Evolutionary conservation across 352 stramenopile species (phyloP), one percentile per base, ranked within the genome.

Genomic region (Phytopythium delawarense): DNA sequence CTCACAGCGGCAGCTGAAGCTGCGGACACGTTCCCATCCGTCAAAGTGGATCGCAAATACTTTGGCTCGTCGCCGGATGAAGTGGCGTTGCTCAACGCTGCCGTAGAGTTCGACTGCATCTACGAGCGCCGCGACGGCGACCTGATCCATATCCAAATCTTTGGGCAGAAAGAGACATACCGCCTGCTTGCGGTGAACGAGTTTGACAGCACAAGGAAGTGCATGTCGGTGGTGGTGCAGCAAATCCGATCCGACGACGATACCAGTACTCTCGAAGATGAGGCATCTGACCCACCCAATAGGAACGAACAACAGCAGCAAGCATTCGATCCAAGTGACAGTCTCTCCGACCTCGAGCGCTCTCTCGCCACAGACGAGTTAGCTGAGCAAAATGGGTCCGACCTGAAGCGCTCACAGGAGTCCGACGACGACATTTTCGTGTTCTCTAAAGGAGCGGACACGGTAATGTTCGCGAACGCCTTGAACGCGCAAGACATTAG

Each of bases 361-460:
- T 62, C 72, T 0, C 57, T 71, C 12, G 59, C 66, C 18, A 39
- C 35, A 2, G 64, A 79, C 20, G 48, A 76, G 1, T 7, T 21
- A 16, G 37, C 35, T 4, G 57, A 79, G 4, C 50, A 61, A 18
- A 45, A 71, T 2, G 61, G 20, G 11, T 57, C 63, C n/a, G 67
- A 66, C 1, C 66, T 5, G 0, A 64, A 79, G 20, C 56, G 66
- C 1, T 57, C 79, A 44, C 15, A 23, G 0, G 44, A 56, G 34
- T 65, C 65, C 6, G 64, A 83, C 0, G 75, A 86, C 18, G 81
- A 88, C 5, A 79, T 95, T 18, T 72, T 91, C 2, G 71, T 96
- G 0, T 96, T 94, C 49, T 89, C 77, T 18, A 97, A 97, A 67
- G 91, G 91, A 9, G 86, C 90, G 13, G 91, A 97, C 63, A 96